Base-by-base conservation (phyloP, 192 early-diverging fungal species). In the Umbelopsis ramanniana region DNA sequence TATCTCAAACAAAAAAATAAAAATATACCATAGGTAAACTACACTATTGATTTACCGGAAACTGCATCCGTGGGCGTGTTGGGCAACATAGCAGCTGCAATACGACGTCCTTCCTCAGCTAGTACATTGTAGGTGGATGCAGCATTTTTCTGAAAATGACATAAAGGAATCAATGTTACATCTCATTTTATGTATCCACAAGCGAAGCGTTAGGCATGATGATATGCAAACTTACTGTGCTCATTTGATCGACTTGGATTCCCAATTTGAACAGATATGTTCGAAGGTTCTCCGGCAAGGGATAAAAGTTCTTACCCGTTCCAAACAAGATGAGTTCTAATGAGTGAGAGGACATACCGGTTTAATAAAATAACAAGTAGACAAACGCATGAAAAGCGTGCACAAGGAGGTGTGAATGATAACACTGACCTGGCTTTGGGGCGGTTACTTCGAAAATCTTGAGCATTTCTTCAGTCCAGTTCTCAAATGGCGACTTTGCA, bases 291-390 rank as follows among this genome's bases (percentile, higher is more conserved):
- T 75, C 73, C 40, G 85, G 84, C n/a, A 89, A 68, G 23, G 84
- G 87, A 17, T 80, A 74, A 76, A 87, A 83, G 12, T 72, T 43
- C 63, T 82, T 81, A 17, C 87, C 87, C 1, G 87, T 89, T 46
- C 87, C 87, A 73, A 89, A 78, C 52, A 89, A 74, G 23, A 89
- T 75, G 19, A 89, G 70, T 70, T 89, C 87, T 88, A 75, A n/a
- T 47, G 5, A 12, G 43, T 35, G 19, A 69, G 40, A 69, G 40
- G 6, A 2, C 40, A 43, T 43, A 69, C 48, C 4, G 2, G 48
- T 8, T 29, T 52, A 46, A 38, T 50, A 33, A 29, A 29, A 43
- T 4, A 11, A 43, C 40, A 7, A 0, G 9, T 43, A 38, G 38
- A 21, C 8, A 33, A 10, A n/a, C n/a, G n/a, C n/a, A n/a, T n/a